Evolutionary conservation across 768 basidiomycete genomes (phyloP).

Genomic region (Russula vinacea): DNA sequence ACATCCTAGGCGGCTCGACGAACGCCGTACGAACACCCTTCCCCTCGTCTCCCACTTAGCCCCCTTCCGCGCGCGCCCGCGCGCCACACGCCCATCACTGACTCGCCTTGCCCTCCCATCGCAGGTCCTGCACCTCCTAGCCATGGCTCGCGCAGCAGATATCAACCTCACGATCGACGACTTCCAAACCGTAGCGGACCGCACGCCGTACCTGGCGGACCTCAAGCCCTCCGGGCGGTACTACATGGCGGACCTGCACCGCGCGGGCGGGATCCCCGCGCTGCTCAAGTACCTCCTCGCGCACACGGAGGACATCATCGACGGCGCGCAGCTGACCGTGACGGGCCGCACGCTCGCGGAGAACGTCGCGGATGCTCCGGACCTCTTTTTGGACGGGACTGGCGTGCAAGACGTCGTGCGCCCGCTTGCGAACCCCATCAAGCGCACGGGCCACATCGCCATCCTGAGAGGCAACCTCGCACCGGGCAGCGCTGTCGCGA

Average conservation of each 20-base stretch:
- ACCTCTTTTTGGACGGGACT: slow-evolving; percentile 51
- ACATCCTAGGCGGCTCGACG: slow-evolving; percentile 81
- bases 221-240: slow-evolving; percentile 84
- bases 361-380: slow-evolving; percentile 75
- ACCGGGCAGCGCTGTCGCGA: slow-evolving; percentile 84
- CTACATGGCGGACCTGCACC: slow-evolving; percentile 88
- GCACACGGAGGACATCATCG: slow-evolving; percentile 70
- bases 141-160: slow-evolving; percentile 81
- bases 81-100: too few species aligned
- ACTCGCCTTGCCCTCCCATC: neutral
- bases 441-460: slow-evolving; percentile 79
- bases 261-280: slow-evolving; percentile 79
- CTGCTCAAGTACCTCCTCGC: slow-evolving; percentile 81
- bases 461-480: slow-evolving; percentile 88
- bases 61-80: neutral
- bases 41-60: neutral
- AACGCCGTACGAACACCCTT: slow-evolving; percentile 55
- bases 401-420: slow-evolving; percentile 68
- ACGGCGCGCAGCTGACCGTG: slow-evolving; percentile 81
- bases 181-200: slow-evolving; percentile 77
- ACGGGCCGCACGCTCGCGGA: slow-evolving; percentile 89
- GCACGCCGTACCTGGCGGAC: slow-evolving; percentile 82
- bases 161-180: slow-evolving; percentile 76
- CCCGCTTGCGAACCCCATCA: slow-evolving; percentile 74
- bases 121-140: slow-evolving; percentile 78